Evolutionary conservation across 2,329 filamentous ascomycete species (phyloP).

Genomic region (Apiospora kogelbergensis): DNA sequence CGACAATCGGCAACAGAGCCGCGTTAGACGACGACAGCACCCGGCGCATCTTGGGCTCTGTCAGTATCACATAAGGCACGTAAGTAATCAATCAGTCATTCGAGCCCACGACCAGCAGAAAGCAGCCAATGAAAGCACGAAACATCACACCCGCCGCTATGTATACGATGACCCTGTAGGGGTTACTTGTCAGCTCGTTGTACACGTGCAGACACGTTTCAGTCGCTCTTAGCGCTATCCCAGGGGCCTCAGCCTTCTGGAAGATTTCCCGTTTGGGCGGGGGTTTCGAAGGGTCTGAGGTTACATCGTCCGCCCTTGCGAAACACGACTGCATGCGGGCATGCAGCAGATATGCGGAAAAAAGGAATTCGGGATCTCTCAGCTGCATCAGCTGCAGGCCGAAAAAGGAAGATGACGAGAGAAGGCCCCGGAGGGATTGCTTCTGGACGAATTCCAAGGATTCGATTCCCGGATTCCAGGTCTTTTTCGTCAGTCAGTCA

Average conservation of each 20-base stretch:
- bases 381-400: constrained; percentile 2
- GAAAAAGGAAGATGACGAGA: not conserved
- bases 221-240: not conserved
- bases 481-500: not conserved
- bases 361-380: not conserved
- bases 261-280: constrained; percentile 7
- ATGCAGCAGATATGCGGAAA: constrained; percentile 5
- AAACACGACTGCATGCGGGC: not conserved
- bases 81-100: not conserved
- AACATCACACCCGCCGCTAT: not conserved
- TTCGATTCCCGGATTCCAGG: not conserved
- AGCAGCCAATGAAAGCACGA: not conserved
- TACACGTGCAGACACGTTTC: not conserved
- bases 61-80: not conserved
- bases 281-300: constrained; percentile 5
- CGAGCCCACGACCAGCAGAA: not conserved
- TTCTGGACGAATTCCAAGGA: constrained; percentile 1
- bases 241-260: constrained; percentile 1
- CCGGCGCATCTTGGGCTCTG: not conserved
- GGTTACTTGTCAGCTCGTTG: not conserved
- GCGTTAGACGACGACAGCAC: not conserved
- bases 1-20: not conserved
- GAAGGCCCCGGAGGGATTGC: not conserved
- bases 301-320: not conserved
- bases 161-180: not conserved